Evolutionary conservation across 2,329 filamentous ascomycete genomes (phyloP).

Genomic region (Nectriaceae sp.): DNA sequence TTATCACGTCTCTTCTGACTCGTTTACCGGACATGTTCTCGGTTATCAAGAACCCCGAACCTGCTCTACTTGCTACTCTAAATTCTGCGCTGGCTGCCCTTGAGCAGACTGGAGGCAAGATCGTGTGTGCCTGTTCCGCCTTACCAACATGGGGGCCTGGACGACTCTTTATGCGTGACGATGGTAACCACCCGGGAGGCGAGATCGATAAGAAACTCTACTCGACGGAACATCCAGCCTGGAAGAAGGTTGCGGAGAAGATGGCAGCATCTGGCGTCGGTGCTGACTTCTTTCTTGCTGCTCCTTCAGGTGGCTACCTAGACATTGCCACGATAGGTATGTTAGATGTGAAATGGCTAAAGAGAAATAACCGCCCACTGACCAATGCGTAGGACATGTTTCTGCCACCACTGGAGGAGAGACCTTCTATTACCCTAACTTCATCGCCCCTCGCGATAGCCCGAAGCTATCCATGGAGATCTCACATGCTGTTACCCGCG

Average conservation of each 20-base stretch:
- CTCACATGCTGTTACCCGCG: constrained; percentile 79
- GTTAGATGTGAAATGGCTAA: constrained; percentile 20
- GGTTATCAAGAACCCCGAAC: constrained; percentile 85
- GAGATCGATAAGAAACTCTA: constrained; percentile 93
- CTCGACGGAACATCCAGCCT: constrained; percentile 84
- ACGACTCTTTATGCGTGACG: constrained; percentile 80
- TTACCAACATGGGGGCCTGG: constrained; percentile 92
- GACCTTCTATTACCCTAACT: constrained; percentile 96
- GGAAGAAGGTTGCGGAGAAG: constrained; percentile 82
- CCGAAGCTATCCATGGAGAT: constrained; percentile 84
- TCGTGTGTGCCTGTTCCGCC: constrained; percentile 84
- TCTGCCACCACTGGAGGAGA: constrained; percentile 91
- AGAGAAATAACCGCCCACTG: neutral
- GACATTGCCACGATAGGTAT: constrained; percentile 89
- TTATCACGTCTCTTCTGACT: constrained; percentile 85
- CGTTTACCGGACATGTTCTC: constrained; percentile 86
- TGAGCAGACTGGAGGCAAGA: constrained; percentile 85
- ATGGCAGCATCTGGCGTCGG: constrained; percentile 87
- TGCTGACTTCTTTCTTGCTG: constrained; percentile 91
- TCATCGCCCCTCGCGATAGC: constrained; percentile 82
- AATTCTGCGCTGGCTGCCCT: constrained; percentile 84
- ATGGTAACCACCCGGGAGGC: constrained; percentile 80
- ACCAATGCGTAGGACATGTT: constrained; percentile 65
- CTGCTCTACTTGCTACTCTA: constrained; percentile 80
- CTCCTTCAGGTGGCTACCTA: constrained; percentile 86